These are phyloP conservation scores for Ogataea thermomethanolica DNA, from an alignment of 805 yeast species.

Conservation along the genomic window DNA sequence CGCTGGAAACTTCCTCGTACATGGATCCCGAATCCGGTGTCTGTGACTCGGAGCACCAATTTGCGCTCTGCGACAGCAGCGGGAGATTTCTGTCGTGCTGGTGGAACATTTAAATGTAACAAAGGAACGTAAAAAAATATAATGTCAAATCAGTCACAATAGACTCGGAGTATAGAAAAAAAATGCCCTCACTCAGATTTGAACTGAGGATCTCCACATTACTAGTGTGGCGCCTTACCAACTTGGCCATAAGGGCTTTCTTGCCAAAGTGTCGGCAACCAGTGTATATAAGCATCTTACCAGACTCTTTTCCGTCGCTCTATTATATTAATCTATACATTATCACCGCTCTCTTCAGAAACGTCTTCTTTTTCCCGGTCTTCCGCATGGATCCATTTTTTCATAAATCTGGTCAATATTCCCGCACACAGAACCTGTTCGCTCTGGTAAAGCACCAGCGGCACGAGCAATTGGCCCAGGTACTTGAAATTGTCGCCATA, in stretches of 20 bases:
- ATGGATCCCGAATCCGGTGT: constrained; percentile 7
- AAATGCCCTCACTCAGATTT: constrained; percentile 33
- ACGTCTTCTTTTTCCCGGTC: constrained; percentile 16
- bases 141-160: not conserved
- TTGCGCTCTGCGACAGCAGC: constrained; percentile 8
- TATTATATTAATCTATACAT: not conserved
- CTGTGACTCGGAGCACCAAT: constrained; percentile 7
- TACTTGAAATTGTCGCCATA: constrained; percentile 61
- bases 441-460: constrained; percentile 81
- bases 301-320: not conserved
- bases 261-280: not conserved
- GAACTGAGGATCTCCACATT: constrained; percentile 37
- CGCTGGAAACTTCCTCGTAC: not conserved
- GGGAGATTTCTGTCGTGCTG: constrained; percentile 16
- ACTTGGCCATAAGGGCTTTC: constrained; percentile 34
- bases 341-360: not conserved
- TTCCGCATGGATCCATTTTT: constrained; percentile 56
- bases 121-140: constrained; percentile 3
- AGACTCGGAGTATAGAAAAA: constrained; percentile 3
- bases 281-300: not conserved
- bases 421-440: constrained; percentile 86
- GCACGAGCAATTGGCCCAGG: constrained; percentile 71
- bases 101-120: constrained; percentile 2
- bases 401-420: constrained; percentile 60
- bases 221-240: constrained; percentile 37